A percentile compares a stretch with the other conserved stretches of the same genome.
These are phyloP conservation scores for Botrytis galanthina DNA, from an alignment of 2,329 filamentous ascomycete species.

Conservation along the genomic window DNA sequence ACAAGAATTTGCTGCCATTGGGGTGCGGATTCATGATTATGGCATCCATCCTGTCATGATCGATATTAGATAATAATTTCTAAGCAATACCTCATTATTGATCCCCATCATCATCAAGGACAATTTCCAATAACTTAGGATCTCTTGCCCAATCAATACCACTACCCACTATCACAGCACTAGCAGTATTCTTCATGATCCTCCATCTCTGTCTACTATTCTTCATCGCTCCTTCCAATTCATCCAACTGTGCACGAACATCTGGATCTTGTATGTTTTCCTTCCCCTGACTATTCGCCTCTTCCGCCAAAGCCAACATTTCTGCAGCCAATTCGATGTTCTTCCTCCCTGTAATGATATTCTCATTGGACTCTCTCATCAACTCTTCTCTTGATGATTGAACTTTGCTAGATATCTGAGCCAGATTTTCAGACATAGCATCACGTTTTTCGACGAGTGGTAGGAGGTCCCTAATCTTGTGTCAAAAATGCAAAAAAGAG, in stretches of 20 bases:
- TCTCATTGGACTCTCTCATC: conserved; percentile 56
- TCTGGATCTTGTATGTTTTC: conserved; percentile 54
- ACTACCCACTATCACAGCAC: conserved; percentile 75
- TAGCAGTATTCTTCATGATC: conserved; percentile 75
- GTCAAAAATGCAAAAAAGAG: conserved; percentile 22
- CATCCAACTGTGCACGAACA: conserved; percentile 54
- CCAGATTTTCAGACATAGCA: conserved; percentile 59
- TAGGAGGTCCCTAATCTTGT: conserved; percentile 47
- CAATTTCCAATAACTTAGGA: conserved; percentile 63
- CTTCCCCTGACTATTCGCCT: conserved; percentile 52
- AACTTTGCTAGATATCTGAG: conserved; percentile 55
- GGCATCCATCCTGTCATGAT: not conserved
- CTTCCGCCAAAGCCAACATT: conserved; percentile 61
- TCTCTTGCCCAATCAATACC: conserved; percentile 79
- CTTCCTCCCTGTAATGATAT: conserved; percentile 52
- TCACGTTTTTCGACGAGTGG: conserved; percentile 68
- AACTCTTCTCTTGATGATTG: conserved; percentile 52
- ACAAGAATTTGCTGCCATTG: no score
- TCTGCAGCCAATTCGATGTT: conserved; percentile 63
- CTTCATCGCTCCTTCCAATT: conserved; percentile 58
- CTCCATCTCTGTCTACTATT: conserved; percentile 66
- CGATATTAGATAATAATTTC: not conserved
- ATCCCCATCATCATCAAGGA: conserved; percentile 63
- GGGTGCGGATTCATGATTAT: not conserved
- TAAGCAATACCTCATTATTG: conserved; percentile 30